These are phyloP conservation scores for Plantago major DNA, from an alignment of 257 asterid species.

Conservation along the genomic window DNA sequence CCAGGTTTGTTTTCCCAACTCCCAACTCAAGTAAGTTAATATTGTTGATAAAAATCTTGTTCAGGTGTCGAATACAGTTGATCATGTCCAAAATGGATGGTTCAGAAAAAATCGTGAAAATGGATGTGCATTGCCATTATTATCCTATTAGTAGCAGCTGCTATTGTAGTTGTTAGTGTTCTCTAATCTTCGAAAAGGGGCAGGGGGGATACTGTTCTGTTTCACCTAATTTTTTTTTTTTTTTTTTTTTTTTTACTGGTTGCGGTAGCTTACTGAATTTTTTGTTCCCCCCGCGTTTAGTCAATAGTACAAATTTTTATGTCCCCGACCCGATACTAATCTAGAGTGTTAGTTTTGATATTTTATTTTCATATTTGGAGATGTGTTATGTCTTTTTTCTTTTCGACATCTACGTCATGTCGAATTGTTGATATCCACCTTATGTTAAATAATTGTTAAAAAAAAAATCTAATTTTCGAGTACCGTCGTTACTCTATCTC, in stretches of 20 bases:
- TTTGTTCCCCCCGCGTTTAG: too few relatives aligned
- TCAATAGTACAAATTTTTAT: neutral
- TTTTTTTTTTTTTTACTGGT: too few relatives aligned
- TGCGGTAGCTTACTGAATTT: neutral
- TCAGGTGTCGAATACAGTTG: constrained; percentile 36
- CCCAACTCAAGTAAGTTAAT: neutral
- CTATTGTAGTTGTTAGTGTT: constrained; percentile 31
- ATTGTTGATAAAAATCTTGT: neutral
- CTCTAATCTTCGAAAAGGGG: constrained; percentile 51
- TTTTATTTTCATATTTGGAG: too few relatives aligned
- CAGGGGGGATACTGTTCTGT: constrained; percentile 32
- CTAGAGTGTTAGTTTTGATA: too few relatives aligned
- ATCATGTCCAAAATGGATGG: constrained; percentile 65
- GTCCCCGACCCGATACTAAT: too few relatives aligned
- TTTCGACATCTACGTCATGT: too few relatives aligned
- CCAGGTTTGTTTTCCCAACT: constrained; percentile 32
- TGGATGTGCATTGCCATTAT: constrained; percentile 58
- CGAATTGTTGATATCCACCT: too few relatives aligned
- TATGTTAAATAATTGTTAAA: too few relatives aligned
- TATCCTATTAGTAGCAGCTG: constrained; percentile 36
- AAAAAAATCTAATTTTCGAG: too few relatives aligned
- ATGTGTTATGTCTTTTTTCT: too few relatives aligned
- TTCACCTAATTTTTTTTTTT: too few relatives aligned
- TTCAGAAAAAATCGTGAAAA: constrained; percentile 56
- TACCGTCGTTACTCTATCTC: too few relatives aligned